These are phyloP conservation scores for Arthroderma sp. DNA, from an alignment of 2,329 filamentous ascomycete species.

Conservation along the genomic window DNA sequence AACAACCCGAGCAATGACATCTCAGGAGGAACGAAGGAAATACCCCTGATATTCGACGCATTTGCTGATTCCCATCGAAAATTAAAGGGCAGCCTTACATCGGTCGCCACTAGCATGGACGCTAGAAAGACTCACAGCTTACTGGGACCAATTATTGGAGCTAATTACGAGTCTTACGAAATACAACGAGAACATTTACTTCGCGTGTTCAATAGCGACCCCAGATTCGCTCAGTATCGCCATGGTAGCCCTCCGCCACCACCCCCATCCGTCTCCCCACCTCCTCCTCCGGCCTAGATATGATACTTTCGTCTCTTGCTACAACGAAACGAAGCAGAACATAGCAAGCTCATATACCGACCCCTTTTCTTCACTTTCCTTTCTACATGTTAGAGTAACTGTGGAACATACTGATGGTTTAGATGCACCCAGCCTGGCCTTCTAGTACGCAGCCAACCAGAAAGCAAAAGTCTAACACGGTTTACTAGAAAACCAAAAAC, in stretches of 20 bases:
- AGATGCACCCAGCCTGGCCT: no score
- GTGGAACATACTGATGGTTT: no score
- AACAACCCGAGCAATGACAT: slow-evolving; percentile 81
- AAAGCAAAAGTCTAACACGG: no score
- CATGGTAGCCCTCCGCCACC: slow-evolving; percentile 10
- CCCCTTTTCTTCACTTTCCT: no score
- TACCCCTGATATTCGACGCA: slow-evolving; percentile 49
- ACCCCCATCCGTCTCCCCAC: slow-evolving; percentile 10
- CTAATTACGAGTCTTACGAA: slow-evolving; percentile 65
- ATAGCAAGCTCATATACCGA: no score
- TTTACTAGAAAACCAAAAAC: no score
- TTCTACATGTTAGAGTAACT: no score
- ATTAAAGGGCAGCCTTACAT: slow-evolving; percentile 45
- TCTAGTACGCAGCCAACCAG: no score
- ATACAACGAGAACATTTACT: slow-evolving; percentile 53
- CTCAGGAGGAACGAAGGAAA: slow-evolving; percentile 67
- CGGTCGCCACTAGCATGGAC: not conserved
- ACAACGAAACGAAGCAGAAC: no score
- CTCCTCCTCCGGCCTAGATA: slow-evolving; percentile 4
- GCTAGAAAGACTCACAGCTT: slow-evolving; percentile 38
- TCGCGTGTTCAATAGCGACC: slow-evolving; percentile 35
- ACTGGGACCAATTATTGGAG: slow-evolving; percentile 58
- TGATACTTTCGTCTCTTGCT: no score
- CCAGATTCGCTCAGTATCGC: slow-evolving; percentile 21
- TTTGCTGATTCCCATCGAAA: slow-evolving; percentile 53